Evolutionary conservation across 139 green algal species (phyloP), one percentile per base, ranked within the genome.

Genomic region (Volvox africanus): DNA sequence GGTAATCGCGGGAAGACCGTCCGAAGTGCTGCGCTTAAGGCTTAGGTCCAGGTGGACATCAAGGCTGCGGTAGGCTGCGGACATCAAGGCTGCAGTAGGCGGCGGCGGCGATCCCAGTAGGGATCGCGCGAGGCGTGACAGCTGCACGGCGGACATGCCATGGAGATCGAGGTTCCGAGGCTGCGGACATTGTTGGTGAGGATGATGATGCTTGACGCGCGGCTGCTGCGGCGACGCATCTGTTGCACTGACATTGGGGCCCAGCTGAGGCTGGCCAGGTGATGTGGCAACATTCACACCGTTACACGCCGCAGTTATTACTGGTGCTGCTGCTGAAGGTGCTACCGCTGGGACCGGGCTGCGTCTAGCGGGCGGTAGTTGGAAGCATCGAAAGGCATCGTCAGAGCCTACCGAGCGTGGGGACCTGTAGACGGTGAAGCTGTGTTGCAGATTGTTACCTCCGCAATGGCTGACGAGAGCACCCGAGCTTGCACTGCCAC

Each of bases 141-240:
- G 55, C 30, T 89, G 85, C n/a, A 68, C 85, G 0, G 69, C 85
- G 9, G 69, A 61, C 69, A 89, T 82, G 68, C 19, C 32, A 36
- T 32, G 36, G 0, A 89, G 37, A 67, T 81, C 75, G 18, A 55
- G 11, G 18, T 55, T 17, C 75, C 1, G 32, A 55, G 30, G 28
- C 80, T 73, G 80, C 12, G 12, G 61, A 26, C 11, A 61, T 32
- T 20, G 81, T 12, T 76, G 81, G 11, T 28, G 32, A 14, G n/a
- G n/a, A n/a, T 0, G 50, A 1, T 71, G 80, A 19, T 86, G 80
- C 0, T 61, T 26, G 0, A 61, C 16, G 26, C 35, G 71, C 21
- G 65, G 65, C 21, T 73, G 24, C 21, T 73, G 65, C 21, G 65
- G 65, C 65, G 44, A 55, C 44, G 44, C 44, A 9, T 55, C 44